A percentile compares a stretch with the other conserved stretches of the same genome.
These are phyloP conservation scores for Candida maesae DNA, from an alignment of 805 yeast species.

Conservation along the genomic window DNA sequence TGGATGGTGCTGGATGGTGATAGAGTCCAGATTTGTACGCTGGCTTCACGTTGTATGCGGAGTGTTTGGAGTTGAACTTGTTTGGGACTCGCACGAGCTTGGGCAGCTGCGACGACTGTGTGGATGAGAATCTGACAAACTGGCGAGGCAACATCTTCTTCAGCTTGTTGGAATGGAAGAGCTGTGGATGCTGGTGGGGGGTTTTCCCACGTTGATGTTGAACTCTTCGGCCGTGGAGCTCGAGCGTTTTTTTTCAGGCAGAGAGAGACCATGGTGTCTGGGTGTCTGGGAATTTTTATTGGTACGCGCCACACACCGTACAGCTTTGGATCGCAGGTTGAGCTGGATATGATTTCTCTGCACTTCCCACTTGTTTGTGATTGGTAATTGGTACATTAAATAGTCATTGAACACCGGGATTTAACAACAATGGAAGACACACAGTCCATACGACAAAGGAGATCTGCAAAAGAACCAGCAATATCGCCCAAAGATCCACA, in stretches of 20 bases:
- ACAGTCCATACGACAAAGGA: neutral
- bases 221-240: no score
- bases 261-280: neutral
- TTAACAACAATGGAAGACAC: neutral
- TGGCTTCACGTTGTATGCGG: slow-evolving; percentile 56
- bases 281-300: neutral
- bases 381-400: no score
- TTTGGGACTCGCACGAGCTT: slow-evolving; percentile 40
- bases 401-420: no score
- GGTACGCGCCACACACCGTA: neutral
- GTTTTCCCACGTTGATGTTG: neutral
- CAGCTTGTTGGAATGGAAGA: no score
- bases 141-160: neutral
- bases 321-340: no score
- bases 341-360: no score
- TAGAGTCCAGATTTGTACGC: slow-evolving; percentile 55
- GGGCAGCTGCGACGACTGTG: slow-evolving; percentile 4
- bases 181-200: no score
- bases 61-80: slow-evolving; percentile 55
- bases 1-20: slow-evolving; percentile 61
- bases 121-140: slow-evolving; percentile 11
- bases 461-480: neutral
- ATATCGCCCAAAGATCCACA: neutral
- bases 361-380: no score
- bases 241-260: no score